A percentile compares a stretch with the other conserved stretches of the same genome.
These are phyloP conservation scores for Solanum clarkiae DNA, from an alignment of 257 asterid genomes.

Conservation along the genomic window DNA sequence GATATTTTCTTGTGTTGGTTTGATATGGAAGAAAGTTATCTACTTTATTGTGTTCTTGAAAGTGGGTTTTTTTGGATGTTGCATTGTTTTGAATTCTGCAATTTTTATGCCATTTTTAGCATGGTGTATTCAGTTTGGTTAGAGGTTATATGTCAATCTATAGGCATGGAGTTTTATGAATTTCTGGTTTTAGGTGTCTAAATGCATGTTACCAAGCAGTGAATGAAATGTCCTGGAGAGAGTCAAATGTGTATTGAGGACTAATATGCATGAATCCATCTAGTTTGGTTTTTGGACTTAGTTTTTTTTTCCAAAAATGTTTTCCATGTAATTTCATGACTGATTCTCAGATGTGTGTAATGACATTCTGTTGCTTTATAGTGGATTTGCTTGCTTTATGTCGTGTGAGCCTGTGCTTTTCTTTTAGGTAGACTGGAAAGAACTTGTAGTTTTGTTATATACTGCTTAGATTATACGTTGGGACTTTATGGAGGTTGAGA, in stretches of 20 bases:
- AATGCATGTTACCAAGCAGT: background rate
- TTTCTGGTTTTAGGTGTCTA: background rate
- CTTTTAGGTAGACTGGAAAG: background rate
- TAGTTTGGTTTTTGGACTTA: background rate
- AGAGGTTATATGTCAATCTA: background rate
- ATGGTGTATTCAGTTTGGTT: background rate
- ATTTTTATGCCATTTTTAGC: background rate
- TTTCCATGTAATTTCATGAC: background rate
- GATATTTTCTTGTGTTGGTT: background rate
- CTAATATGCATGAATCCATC: background rate
- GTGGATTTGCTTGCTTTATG: background rate
- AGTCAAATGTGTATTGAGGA: background rate
- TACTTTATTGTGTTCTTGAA: background rate
- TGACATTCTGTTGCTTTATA: background rate
- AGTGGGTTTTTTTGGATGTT: background rate
- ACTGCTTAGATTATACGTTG: background rate
- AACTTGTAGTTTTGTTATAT: background rate
- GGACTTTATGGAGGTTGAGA: background rate
- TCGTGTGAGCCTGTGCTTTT: background rate
- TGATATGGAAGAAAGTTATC: conserved; percentile 3
- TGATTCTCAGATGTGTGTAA: background rate
- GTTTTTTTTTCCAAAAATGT: background rate
- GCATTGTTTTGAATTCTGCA: background rate
- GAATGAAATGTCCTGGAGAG: background rate
- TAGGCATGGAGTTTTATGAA: background rate